Evolutionary conservation across 2,329 filamentous ascomycete species (phyloP).

Genomic region (Penicillium concentricum): DNA sequence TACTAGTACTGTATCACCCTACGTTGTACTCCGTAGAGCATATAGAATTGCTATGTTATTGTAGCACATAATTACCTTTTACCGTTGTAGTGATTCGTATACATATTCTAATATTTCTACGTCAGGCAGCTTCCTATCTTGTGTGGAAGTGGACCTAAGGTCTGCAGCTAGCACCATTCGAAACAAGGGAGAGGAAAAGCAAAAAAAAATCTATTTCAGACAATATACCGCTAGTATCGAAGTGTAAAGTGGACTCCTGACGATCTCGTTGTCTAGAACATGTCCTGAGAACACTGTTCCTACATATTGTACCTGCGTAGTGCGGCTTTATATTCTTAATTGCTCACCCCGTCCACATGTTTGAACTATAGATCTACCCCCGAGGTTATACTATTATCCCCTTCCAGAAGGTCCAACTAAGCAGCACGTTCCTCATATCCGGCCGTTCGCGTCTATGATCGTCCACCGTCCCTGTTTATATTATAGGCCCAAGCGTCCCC

Average conservation of each 20-base stretch:
- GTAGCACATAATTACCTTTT: not conserved
- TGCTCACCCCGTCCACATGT: not conserved
- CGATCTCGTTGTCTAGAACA: conserved; percentile 10
- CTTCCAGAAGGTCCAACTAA: not conserved
- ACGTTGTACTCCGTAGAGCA: not conserved
- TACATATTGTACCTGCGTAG: not conserved
- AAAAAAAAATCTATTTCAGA: not conserved
- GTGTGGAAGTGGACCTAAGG: conserved; percentile 1
- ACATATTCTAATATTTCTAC: not conserved
- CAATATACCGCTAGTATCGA: not conserved
- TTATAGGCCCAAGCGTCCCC: not conserved
- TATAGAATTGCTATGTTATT: not conserved
- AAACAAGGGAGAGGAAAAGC: not conserved
- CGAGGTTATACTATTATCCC: not conserved
- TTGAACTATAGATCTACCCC: not conserved
- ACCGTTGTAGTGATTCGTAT: not conserved
- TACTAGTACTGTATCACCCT: not conserved
- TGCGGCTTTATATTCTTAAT: not conserved
- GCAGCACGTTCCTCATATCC: not conserved
- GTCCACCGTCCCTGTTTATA: not conserved
- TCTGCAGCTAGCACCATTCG: conserved; percentile 1
- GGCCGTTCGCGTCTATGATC: conserved; percentile 4
- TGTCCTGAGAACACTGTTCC: not conserved
- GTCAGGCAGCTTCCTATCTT: conserved; percentile 4
- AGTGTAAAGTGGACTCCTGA: conserved; percentile 5